A percentile compares a stretch with the other conserved stretches of the same genome.
These are phyloP conservation scores for Candida vaughaniae DNA, from an alignment of 805 yeast genomes.

Conservation along the genomic window DNA sequence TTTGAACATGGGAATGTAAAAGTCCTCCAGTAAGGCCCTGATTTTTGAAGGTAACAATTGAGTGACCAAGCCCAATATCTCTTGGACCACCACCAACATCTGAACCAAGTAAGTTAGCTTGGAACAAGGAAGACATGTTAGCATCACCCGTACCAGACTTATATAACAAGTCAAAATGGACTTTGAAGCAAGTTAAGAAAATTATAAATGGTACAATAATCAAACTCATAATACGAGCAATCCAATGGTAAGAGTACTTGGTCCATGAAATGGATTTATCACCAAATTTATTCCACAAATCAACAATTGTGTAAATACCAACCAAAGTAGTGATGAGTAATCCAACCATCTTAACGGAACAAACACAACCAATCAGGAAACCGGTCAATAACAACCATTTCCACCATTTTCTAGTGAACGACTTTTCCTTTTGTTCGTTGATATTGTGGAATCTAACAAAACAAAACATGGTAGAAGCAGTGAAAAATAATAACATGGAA, in stretches of 20 bases:
- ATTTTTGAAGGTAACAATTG: conserved; percentile 39
- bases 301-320: conserved; percentile 86
- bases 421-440: conserved; percentile 38
- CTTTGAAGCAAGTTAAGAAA: conserved; percentile 65
- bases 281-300: conserved; percentile 82
- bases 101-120: conserved; percentile 70
- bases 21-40: conserved; percentile 46
- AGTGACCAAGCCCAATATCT: conserved; percentile 57
- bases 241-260: conserved; percentile 61
- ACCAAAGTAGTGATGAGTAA: conserved; percentile 82
- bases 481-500: conserved; percentile 73
- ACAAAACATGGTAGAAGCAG: conserved; percentile 73
- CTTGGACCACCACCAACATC: conserved; percentile 66
- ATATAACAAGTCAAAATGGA: conserved; percentile 71
- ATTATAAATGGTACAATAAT: conserved; percentile 62
- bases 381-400: conserved; percentile 87
- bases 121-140: conserved; percentile 76
- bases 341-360: conserved; percentile 97
- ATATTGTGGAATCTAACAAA: conserved; percentile 70
- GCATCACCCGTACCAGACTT: conserved; percentile 83
- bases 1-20: conserved; percentile 47
- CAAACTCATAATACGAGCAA: conserved; percentile 60
- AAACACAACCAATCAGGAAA: conserved; percentile 80
- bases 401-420: conserved; percentile 85
- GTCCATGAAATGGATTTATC: conserved; percentile 54